Evolutionary conservation across 1,284 basidiomycete genomes (phyloP).

Genomic region (Retiboletus fuscus): DNA sequence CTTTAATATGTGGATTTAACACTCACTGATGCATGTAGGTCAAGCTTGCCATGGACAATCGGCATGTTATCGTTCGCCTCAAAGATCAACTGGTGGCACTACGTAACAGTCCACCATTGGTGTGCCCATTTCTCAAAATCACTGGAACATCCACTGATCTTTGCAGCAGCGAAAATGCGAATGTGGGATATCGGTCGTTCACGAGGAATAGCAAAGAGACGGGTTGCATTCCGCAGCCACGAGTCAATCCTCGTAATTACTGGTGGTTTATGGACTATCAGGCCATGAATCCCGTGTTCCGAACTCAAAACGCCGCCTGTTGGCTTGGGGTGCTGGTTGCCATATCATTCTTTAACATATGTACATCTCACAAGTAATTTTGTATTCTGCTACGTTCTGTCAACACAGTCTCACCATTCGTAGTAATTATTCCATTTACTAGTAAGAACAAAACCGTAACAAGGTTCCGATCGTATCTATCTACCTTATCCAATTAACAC

Average conservation of each 20-base stretch:
- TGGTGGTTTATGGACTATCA: neutral
- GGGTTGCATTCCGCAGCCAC: neutral
- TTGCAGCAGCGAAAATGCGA: constrained; percentile 26
- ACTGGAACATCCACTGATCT: constrained; percentile 6
- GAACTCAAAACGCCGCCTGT: too few species aligned
- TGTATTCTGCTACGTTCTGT: constrained; percentile 4
- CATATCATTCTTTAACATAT: neutral
- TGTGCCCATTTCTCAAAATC: neutral
- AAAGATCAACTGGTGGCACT: constrained; percentile 25
- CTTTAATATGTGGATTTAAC: neutral
- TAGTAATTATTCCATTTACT: neutral
- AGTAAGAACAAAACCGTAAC: neutral
- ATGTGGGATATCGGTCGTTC: constrained; percentile 8
- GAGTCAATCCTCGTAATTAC: too few species aligned
- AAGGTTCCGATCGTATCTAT: too few species aligned
- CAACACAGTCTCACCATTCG: neutral
- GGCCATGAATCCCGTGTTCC: neutral
- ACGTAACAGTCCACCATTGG: neutral
- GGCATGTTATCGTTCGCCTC: constrained; percentile 18
- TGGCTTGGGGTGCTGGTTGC: constrained; percentile 24
- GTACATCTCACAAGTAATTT: neutral
- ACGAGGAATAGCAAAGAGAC: constrained; percentile 1
- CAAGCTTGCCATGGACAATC: constrained; percentile 23
- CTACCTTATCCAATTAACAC: neutral
- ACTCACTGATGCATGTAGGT: constrained; percentile 23